A percentile compares a stretch with the other conserved stretches of the same genome.
phyloP scores from a whole-genome alignment of 495 filamentous ascomycete species.

The Talaromyces stipitatus region DNA sequence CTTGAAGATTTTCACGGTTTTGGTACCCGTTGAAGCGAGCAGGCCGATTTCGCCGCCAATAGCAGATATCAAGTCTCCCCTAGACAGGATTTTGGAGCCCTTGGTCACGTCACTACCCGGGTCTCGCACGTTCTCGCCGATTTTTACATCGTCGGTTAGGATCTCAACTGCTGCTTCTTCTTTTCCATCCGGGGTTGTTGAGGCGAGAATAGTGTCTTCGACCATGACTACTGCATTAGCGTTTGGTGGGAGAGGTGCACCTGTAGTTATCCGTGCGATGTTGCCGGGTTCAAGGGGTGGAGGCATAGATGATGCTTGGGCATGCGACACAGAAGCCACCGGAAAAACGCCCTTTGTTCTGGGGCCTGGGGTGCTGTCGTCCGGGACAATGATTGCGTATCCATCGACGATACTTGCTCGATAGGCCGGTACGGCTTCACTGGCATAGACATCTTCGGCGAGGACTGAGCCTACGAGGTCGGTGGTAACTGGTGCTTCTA shows the following conservation, averaged over 20 bases:
- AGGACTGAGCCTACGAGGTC: conserved; percentile 66
- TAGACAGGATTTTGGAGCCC: conserved; percentile 59
- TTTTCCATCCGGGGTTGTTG: conserved; percentile 64
- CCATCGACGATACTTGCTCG: conserved; percentile 95
- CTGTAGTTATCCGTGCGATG: conserved; percentile 87
- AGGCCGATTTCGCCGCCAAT: conserved; percentile 88
- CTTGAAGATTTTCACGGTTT: conserved; percentile 64
- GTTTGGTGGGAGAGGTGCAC: conserved; percentile 80
- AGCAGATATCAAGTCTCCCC: conserved; percentile 70
- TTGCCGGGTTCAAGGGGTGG: conserved; percentile 59
- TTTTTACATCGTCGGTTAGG: conserved; percentile 60
- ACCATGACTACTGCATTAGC: conserved; percentile 96
- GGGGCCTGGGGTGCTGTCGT: conserved; percentile 37
- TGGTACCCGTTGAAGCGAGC: conserved; percentile 73
- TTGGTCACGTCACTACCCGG: conserved; percentile 78
- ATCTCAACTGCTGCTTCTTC: conserved; percentile 89
- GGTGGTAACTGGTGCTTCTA: conserved; percentile 51
- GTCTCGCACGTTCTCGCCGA: conserved; percentile 84
- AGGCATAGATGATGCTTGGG: conserved; percentile 54
- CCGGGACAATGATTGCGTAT: conserved; percentile 63
- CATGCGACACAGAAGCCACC: conserved; percentile 81
- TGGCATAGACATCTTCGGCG: conserved; percentile 72
- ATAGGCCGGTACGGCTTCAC: conserved; percentile 83
- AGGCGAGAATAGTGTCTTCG: conserved; percentile 75
- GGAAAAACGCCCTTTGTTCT: conserved; percentile 73